These are phyloP conservation scores for Artemisia annua DNA, from an alignment of 129 eudicot species.

Conservation along the genomic window DNA sequence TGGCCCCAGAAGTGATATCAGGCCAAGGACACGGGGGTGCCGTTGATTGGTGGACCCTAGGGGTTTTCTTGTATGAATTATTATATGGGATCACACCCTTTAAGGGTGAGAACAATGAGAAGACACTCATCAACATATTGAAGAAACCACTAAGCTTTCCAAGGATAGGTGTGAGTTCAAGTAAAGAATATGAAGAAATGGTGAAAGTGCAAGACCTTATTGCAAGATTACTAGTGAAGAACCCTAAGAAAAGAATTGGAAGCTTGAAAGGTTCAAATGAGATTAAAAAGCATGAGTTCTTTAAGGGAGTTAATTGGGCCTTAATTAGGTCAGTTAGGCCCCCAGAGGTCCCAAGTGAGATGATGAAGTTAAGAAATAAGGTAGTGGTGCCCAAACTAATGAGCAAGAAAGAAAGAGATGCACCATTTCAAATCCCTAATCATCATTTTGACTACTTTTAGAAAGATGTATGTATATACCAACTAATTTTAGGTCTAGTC, in stretches of 20 bases:
- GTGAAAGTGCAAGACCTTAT: constrained; percentile 70
- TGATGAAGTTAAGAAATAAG: constrained; percentile 46
- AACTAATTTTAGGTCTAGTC: constrained; percentile 36
- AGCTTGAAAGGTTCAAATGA: constrained; percentile 68
- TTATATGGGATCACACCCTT: constrained; percentile 71
- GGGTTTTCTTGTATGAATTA: constrained; percentile 71
- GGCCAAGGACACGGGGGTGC: constrained; percentile 85
- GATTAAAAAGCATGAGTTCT: constrained; percentile 73
- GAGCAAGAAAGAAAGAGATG: constrained; percentile 75
- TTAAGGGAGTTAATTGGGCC: constrained; percentile 84
- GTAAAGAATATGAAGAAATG: constrained; percentile 71
- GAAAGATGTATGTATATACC: constrained; percentile 26
- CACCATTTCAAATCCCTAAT: constrained; percentile 68
- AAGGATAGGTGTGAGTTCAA: constrained; percentile 54
- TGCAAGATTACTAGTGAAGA: constrained; percentile 59
- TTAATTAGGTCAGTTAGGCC: constrained; percentile 82
- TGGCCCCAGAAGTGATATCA: constrained; percentile 79
- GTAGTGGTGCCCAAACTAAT: constrained; percentile 56
- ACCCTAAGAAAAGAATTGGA: constrained; percentile 77
- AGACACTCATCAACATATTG: constrained; percentile 65
- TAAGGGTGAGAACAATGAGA: constrained; percentile 79
- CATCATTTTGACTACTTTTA: constrained; percentile 79
- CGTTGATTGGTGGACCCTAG: constrained; percentile 87
- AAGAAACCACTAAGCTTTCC: constrained; percentile 66
- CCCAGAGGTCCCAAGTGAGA: constrained; percentile 70